Evolutionary conservation across 176 grass and related monocot species (phyloP).

Genomic region (Tillandsia fasciculata): DNA sequence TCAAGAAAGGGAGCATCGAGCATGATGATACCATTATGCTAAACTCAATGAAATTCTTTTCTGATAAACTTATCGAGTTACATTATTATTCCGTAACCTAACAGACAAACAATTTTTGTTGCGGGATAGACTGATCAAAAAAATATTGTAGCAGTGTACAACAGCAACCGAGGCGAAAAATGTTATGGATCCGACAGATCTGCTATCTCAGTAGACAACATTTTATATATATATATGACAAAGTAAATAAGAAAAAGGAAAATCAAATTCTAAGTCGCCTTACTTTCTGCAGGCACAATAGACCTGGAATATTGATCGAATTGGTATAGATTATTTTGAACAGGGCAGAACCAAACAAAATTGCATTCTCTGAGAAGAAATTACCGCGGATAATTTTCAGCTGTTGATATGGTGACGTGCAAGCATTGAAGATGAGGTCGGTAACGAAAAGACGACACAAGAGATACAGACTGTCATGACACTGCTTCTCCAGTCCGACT

Average conservation of each 20-base stretch:
- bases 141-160: neutral
- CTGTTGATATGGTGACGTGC: neutral
- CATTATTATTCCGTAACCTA: neutral
- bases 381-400: neutral
- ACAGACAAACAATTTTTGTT: neutral
- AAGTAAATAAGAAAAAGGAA: neutral
- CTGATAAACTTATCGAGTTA: neutral
- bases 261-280: neutral
- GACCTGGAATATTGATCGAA: too few relatives aligned
- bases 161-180: neutral
- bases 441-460: neutral
- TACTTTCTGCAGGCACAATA: neutral
- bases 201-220: neutral
- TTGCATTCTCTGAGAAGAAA: too few relatives aligned
- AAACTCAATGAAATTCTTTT: neutral
- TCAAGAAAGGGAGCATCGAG: too few relatives aligned
- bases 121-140: neutral
- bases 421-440: neutral
- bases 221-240: neutral
- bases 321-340: too few relatives aligned
- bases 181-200: neutral
- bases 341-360: too few relatives aligned
- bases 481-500: slow-evolving; percentile 24
- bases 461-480: slow-evolving; percentile 5
- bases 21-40: too few relatives aligned